Conservation (phyloP, 2,329 filamentous ascomycete genomes). For the Hypoxylon sp. region DNA sequence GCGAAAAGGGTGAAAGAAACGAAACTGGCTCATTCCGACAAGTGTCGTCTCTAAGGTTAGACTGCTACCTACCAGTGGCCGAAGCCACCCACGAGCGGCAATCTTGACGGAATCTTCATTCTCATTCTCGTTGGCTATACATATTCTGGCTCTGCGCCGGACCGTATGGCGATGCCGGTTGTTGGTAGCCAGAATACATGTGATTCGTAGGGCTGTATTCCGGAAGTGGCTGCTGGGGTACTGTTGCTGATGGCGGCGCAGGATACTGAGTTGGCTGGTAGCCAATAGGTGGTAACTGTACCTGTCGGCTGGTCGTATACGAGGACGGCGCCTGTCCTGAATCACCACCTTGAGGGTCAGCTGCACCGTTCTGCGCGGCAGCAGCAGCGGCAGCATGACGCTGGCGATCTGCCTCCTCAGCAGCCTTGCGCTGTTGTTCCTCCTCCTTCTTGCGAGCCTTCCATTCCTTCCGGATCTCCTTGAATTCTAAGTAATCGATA, state of each 20-base stretch:
- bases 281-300: constrained; percentile 81
- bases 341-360: constrained; percentile 64
- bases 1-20: constrained; percentile 16
- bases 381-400: constrained; percentile 66
- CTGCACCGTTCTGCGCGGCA: constrained; percentile 65
- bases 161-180: constrained; percentile 63
- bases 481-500: constrained; percentile 80
- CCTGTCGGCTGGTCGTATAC: constrained; percentile 68
- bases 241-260: constrained; percentile 69
- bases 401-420: constrained; percentile 85
- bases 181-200: constrained; percentile 70
- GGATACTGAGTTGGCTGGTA: constrained; percentile 79
- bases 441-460: constrained; percentile 99
- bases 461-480: constrained; percentile 99
- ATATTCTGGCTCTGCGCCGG: constrained; percentile 70
- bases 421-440: constrained; percentile 88
- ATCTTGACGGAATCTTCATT: constrained; percentile 4
- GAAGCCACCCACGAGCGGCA: constrained; percentile 1
- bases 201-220: constrained; percentile 67
- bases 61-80: constrained; percentile 17
- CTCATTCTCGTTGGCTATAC: constrained; percentile 70
- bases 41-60: constrained; percentile 6
- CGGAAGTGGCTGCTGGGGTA: constrained; percentile 65
- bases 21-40: constrained; percentile 20
- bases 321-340: constrained; percentile 69